Percentiles rank a stretch among this genome's conserved stretches.
Evolutionary conservation across 2,329 filamentous ascomycete genomes (phyloP).

Genomic region (Elsinoe ampelina): DNA sequence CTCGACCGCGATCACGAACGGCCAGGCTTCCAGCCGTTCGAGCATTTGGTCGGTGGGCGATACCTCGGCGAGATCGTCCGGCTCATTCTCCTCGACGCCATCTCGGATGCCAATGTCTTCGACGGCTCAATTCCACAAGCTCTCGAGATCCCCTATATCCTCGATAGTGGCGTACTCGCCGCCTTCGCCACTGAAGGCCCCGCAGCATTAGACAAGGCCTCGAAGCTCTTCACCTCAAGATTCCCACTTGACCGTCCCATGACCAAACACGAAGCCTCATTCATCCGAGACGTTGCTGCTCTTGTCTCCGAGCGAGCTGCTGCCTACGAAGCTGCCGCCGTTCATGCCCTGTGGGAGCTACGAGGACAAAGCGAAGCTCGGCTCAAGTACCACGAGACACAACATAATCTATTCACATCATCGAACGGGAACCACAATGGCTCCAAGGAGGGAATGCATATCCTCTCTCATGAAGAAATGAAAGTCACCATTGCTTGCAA

Average conservation of each 20-base stretch:
- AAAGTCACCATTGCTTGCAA: slow-evolving; percentile 57
- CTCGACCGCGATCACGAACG: slow-evolving; percentile 48
- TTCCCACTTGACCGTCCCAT: slow-evolving; percentile 37
- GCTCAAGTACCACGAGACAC: neutral
- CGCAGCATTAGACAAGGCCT: slow-evolving; percentile 32
- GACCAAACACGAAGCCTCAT: slow-evolving; percentile 42
- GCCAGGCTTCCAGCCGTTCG: slow-evolving; percentile 56
- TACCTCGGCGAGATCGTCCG: slow-evolving; percentile 57
- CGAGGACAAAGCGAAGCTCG: slow-evolving; percentile 23
- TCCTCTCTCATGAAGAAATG: neutral
- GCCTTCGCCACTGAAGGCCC: slow-evolving; percentile 44
- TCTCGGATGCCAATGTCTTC: slow-evolving; percentile 47
- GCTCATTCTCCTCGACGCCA: slow-evolving; percentile 51
- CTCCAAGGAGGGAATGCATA: neutral
- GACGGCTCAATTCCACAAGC: slow-evolving; percentile 44
- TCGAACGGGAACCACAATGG: neutral
- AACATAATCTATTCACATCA: neutral
- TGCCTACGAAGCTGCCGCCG: slow-evolving; percentile 52
- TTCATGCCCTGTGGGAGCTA: slow-evolving; percentile 53
- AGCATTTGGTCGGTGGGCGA: slow-evolving; percentile 54
- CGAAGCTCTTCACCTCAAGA: slow-evolving; percentile 40
- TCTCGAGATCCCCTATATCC: slow-evolving; percentile 46
- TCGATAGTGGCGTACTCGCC: slow-evolving; percentile 52
- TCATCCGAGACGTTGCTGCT: slow-evolving; percentile 44
- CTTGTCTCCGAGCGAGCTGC: slow-evolving; percentile 51